Percentiles rank a stretch among this genome's conserved stretches.
Evolutionary conservation across 805 yeast species (phyloP).

Genomic region (Kazachstania viticola): DNA sequence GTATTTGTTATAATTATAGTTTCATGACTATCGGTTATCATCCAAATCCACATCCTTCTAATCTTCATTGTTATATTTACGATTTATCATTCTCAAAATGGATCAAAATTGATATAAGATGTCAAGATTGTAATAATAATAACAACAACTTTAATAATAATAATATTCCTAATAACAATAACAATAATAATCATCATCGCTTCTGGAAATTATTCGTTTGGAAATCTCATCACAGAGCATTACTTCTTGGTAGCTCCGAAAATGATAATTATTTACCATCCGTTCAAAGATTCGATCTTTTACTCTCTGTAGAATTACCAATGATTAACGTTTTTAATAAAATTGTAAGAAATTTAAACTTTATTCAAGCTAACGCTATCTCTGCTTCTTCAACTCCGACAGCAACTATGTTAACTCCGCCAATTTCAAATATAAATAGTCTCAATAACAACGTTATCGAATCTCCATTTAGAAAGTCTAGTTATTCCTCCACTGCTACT

Average conservation of each 20-base stretch:
- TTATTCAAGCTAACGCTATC: neutral
- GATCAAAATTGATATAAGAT: constrained; percentile 47
- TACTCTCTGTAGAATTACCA: constrained; percentile 44
- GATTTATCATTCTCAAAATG: constrained; percentile 34
- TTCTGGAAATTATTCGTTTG: constrained; percentile 62
- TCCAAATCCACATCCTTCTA: constrained; percentile 28
- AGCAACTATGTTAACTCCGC: neutral
- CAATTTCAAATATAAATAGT: neutral
- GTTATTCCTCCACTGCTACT: constrained; percentile 9
- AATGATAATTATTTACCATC: constrained; percentile 22
- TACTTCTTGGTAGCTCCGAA: constrained; percentile 40
- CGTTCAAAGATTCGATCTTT: constrained; percentile 33
- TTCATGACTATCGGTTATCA: constrained; percentile 50
- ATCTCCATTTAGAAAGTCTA: constrained; percentile 4
- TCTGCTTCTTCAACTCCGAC: neutral
- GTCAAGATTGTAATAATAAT: too few species aligned
- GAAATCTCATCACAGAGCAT: constrained; percentile 66
- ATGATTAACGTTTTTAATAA: constrained; percentile 34
- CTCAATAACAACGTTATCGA: too few species aligned
- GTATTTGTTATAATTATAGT: constrained; percentile 57
- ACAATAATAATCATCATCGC: constrained; percentile 44
- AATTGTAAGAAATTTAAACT: constrained; percentile 1
- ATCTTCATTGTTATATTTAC: constrained; percentile 23
- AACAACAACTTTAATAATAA: too few species aligned
- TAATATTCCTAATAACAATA: too few species aligned